phyloP scores from a whole-genome alignment of 2,329 filamentous ascomycete species.

The Periconia macrospinosa region DNA sequence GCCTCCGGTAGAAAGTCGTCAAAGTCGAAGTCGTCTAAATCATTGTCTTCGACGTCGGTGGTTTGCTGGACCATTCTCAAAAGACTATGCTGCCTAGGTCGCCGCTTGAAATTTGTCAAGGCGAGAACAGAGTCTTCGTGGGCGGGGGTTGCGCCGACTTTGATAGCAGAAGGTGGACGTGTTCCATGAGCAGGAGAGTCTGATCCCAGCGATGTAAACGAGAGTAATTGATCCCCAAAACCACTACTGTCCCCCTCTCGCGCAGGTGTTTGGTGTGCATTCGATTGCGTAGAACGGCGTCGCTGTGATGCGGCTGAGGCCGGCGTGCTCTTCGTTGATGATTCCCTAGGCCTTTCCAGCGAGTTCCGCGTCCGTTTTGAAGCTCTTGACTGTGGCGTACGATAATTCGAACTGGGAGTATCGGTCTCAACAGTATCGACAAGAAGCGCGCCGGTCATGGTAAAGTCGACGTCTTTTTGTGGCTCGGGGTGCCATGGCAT shows the following conservation, averaged over 20 bases:
- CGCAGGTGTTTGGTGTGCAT: conserved; percentile 1
- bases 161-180: conserved; percentile 48
- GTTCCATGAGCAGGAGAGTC: conserved; percentile 39
- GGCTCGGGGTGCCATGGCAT: conserved; percentile 22
- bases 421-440: conserved; percentile 13
- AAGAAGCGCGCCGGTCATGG: conserved; percentile 43
- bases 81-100: conserved; percentile 53
- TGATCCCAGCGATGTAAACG: conserved; percentile 36
- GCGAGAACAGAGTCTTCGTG: conserved; percentile 51
- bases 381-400: conserved; percentile 23
- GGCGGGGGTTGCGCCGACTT: conserved; percentile 47
- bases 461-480: conserved; percentile 26
- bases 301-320: conserved; percentile 4
- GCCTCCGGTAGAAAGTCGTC: conserved; percentile 62
- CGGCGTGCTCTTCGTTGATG: conserved; percentile 16
- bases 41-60: conserved; percentile 49
- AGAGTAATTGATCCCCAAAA: conserved; percentile 34
- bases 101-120: conserved; percentile 54
- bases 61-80: conserved; percentile 52
- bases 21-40: conserved; percentile 47
- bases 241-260: conserved; percentile 30
- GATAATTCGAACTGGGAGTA: conserved; percentile 10
- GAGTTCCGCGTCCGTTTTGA: conserved; percentile 20
- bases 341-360: conserved; percentile 19
- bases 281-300: conserved; percentile 3